These are phyloP conservation scores for Neospermospora avenae DNA, from an alignment of 2,329 filamentous ascomycete species.

Conservation along the genomic window DNA sequence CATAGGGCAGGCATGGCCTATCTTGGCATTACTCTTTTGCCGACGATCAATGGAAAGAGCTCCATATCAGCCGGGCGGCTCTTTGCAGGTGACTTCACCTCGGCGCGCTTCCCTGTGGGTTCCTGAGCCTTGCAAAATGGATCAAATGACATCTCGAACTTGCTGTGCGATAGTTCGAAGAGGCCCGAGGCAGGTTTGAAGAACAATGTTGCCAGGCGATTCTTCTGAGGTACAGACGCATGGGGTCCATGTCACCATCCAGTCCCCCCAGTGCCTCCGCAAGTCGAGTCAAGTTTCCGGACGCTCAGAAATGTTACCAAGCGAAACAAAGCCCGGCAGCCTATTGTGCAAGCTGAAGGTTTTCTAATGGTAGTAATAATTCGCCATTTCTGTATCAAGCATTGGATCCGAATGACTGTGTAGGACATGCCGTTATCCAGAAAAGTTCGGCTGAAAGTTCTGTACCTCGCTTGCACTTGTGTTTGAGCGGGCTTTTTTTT, in stretches of 20 bases:
- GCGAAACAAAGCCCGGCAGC: neutral
- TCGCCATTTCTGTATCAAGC: neutral
- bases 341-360: neutral
- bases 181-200: neutral
- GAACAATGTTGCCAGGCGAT: neutral
- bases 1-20: neutral
- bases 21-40: neutral
- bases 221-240: neutral
- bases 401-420: neutral
- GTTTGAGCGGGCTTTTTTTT: too few species aligned
- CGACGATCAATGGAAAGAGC: neutral
- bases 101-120: neutral
- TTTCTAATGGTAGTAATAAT: neutral
- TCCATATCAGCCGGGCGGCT: neutral
- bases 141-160: neutral
- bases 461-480: neutral
- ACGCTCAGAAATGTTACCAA: neutral
- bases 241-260: neutral
- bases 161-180: neutral
- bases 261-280: neutral
- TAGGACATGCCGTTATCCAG: neutral
- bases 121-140: neutral
- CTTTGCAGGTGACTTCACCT: constrained; percentile 2
- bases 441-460: neutral
- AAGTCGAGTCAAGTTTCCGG: neutral